phyloP scores from a whole-genome alignment of 169 alveolate genomes.

The Eimeria praecox region DNA sequence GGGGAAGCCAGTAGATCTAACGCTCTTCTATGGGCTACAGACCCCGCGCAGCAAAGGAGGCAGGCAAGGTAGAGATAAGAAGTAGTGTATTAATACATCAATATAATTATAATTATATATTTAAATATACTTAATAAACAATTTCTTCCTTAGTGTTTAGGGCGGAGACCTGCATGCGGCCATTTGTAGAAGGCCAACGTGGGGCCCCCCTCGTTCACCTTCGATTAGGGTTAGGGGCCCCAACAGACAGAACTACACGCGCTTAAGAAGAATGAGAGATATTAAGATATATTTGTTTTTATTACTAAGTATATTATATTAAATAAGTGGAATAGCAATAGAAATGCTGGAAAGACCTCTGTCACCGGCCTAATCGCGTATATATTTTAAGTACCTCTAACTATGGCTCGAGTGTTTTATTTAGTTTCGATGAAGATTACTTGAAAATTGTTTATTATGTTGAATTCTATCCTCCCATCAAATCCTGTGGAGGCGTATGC shows the following conservation, averaged over 20 bases:
- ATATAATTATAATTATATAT: not conserved
- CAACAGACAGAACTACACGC: not conserved
- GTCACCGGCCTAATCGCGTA: no score
- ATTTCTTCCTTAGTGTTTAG: not conserved
- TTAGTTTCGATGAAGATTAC: no score
- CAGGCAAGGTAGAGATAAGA: not conserved
- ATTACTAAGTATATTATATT: not conserved
- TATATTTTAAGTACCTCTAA: no score
- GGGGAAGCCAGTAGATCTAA: not conserved
- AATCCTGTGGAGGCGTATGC: no score
- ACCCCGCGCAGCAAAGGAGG: not conserved
- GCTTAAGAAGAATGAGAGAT: not conserved
- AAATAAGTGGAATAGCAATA: not conserved
- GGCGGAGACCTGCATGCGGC: not conserved
- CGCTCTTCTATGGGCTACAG: not conserved
- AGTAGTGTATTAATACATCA: not conserved
- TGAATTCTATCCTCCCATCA: no score
- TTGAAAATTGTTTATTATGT: no score
- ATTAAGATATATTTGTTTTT: not conserved
- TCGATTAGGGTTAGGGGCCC: slow-evolving; percentile 14
- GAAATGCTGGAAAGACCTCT: no score
- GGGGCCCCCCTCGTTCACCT: not conserved
- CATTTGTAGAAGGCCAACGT: not conserved
- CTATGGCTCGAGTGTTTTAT: no score
- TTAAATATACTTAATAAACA: not conserved